Base-by-base conservation (phyloP, 257 asterid genomes). In the Cinchona pubescens region DNA sequence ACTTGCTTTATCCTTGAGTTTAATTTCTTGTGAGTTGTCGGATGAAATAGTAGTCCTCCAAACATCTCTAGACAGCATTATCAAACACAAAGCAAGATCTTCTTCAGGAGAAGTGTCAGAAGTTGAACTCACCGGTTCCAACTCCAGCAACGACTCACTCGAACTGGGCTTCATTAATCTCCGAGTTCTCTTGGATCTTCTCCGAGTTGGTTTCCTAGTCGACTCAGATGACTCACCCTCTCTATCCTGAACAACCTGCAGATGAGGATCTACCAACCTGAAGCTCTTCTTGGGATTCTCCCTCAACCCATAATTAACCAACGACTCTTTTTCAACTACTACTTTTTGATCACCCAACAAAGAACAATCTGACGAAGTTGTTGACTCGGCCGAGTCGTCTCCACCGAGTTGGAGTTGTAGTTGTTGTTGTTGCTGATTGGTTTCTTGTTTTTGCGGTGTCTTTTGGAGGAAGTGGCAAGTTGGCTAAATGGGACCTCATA, bases 41-140 rank as follows among this genome's bases (percentile, higher is more conserved):
- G 69, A 25, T 40, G 51, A 48, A 40, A 45, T n/a, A 38, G 2
- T 25, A 4, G 55, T 43, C 19, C 34, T 68, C 90, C 92, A 80
- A 27, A 77, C 86, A 79, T 86, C 93, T 62, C 79, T 86, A 6
- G 97, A 91, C 19, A 91, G 88, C 97, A 86, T 89, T 68, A 91
- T 67, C 78, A 91, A 64, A 55, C 91, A 87, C 84, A 78, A 23
- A 43, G 97, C 97, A 27, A 86, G 88, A 23, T 88, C 92, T 38
- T 88, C 86, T 21, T 86, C 92, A 4, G 78, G 67, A 0, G 83
- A 76, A 74, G 76, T 69, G n/a, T 81, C 81, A 9, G 87, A 83
- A 8, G 79, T 76, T 29, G 83, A 77, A 74, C 85, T 83, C 74
- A 46, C 74, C 78, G 71, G 77, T 55, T 67, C 85, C 43, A 79